Evolutionary conservation across 495 filamentous ascomycete genomes (phyloP).

Genomic region (Podospora conica): DNA sequence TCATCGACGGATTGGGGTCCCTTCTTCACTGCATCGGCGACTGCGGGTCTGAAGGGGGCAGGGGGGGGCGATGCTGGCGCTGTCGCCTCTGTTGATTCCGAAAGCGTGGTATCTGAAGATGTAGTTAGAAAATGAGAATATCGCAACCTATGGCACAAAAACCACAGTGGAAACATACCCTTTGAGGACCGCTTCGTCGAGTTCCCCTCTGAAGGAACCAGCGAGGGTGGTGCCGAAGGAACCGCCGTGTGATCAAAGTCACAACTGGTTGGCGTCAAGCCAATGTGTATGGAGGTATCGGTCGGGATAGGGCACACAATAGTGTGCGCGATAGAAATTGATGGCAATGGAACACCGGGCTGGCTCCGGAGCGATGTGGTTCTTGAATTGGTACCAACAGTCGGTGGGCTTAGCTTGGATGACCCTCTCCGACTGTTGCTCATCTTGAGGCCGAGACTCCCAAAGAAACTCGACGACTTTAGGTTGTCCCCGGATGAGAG

Average conservation of each 20-base stretch:
- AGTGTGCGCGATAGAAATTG: not conserved
- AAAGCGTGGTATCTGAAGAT: not conserved
- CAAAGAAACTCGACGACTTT: constrained; percentile 28
- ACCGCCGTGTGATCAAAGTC: not conserved
- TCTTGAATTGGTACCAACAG: not conserved
- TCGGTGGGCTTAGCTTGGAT: not conserved
- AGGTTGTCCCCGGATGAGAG: constrained; percentile 25
- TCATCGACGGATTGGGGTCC: not conserved
- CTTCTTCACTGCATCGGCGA: constrained; percentile 20
- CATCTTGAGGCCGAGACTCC: constrained; percentile 23
- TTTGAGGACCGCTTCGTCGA: constrained; percentile 16
- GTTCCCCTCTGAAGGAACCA: not conserved
- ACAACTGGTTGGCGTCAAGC: not conserved
- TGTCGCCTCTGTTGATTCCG: not conserved
- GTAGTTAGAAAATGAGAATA: not conserved
- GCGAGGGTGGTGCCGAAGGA: not conserved
- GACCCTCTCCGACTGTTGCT: constrained; percentile 19
- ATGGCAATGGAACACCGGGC: not conserved
- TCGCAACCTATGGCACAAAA: not conserved
- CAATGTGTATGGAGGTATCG: not conserved
- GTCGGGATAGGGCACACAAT: not conserved
- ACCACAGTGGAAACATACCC: not conserved
- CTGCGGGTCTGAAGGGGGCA: not conserved
- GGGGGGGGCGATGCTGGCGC: not conserved
- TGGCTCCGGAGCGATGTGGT: constrained; percentile 5